These are phyloP conservation scores for Sporothrix schenckii DNA, from an alignment of 2,329 filamentous ascomycete species.

Conservation along the genomic window DNA sequence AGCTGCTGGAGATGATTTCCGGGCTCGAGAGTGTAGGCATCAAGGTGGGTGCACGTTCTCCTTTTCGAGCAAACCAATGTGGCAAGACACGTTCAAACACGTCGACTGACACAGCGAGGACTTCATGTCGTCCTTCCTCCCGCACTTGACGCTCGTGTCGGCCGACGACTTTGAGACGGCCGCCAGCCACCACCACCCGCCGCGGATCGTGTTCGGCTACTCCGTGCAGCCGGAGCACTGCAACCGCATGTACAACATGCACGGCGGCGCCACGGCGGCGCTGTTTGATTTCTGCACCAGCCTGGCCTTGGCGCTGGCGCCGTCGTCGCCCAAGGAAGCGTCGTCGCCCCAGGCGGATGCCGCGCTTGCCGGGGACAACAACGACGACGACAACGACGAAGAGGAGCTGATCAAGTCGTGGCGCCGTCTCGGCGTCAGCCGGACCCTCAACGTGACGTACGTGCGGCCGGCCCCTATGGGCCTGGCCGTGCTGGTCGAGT, in stretches of 20 bases:
- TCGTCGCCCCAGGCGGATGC: background rate
- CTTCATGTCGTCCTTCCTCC: constrained; percentile 51
- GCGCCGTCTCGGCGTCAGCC: constrained; percentile 63
- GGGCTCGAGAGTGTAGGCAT: background rate
- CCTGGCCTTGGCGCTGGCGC: constrained; percentile 58
- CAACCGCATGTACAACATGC: constrained; percentile 59
- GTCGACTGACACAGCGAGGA: constrained; percentile 31
- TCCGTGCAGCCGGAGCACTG: constrained; percentile 55
- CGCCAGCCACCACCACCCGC: constrained; percentile 26
- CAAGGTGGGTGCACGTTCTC: constrained; percentile 2
- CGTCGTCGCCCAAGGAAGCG: constrained; percentile 39
- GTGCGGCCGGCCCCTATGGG: constrained; percentile 62
- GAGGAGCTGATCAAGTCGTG: constrained; percentile 44
- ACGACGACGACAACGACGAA: background rate
- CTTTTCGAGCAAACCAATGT: too few species aligned
- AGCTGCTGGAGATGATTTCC: constrained; percentile 29
- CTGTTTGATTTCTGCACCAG: constrained; percentile 70
- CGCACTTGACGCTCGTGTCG: constrained; percentile 48
- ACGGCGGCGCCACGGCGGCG: constrained; percentile 66
- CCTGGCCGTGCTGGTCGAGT: constrained; percentile 55
- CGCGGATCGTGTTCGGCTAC: constrained; percentile 46
- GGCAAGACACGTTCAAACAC: background rate
- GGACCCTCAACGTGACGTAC: constrained; percentile 69
- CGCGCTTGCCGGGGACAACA: background rate
- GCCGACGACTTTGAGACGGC: constrained; percentile 35